Base-by-base conservation (phyloP, 2,329 filamentous ascomycete genomes). In the Lachnellula arida region DNA sequence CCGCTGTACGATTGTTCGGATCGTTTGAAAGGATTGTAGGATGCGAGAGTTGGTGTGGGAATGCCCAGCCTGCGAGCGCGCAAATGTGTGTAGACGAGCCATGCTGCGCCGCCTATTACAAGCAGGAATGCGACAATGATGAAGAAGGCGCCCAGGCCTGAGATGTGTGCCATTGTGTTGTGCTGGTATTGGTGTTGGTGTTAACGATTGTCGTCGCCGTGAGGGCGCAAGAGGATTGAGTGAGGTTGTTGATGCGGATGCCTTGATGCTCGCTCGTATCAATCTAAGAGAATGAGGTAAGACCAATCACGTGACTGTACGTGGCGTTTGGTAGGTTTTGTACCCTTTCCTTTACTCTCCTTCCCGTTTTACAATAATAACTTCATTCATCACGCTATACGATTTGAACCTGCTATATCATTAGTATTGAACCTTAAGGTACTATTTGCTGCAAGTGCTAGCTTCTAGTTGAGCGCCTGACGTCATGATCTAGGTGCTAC, bases 1-100 rank as follows among this genome's bases (percentile, higher is more conserved):
- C 67, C 68, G 35, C 72, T 70, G 15, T 77, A 73, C 76, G 47
- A 51, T 25, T 74, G 60, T 75, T 61, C 40, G 0, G 55, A 54
- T 19, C 57, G 42, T 35, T 43, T 46, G 78, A 92, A 93, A 51
- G 89, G 89, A 67, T 91, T 83, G 72, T 87, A 88, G 53, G 85
- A 86, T 35, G 75, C 75, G 56, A 87, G 73, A 11, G 81, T 79
- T 1, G 89, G 89, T 34, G 86, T 82, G 4, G 89, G 88, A 7
- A 93, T 84, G 55, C 90, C 90, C 54, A 91, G 80, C 68, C 84
- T 82, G 59, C 85, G 80, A 50, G 89, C 89, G 65, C 86, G 86
- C 65, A 87, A 77, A 67, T 89, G 87, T 32, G 85, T 84, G 68
- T 86, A 91, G 67, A 84, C 72, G 58, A 91, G 75, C 85, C 87